Base-by-base conservation (phyloP, 2,329 filamentous ascomycete species). In the Trichoderma aggressivum region DNA sequence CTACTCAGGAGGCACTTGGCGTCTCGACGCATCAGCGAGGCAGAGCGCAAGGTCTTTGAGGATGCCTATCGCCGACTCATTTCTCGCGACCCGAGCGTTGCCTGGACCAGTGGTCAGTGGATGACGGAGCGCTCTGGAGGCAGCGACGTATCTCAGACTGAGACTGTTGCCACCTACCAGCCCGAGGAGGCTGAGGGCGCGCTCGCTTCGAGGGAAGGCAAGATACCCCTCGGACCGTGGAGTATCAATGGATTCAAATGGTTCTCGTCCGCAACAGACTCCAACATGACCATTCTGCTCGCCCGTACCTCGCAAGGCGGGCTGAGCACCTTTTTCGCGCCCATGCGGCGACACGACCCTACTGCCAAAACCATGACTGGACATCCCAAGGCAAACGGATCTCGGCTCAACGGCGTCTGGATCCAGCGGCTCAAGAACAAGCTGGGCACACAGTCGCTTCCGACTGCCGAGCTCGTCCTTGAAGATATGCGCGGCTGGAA, bases 61-160 rank as follows among this genome's bases (percentile, higher is more conserved):
- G 83, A 86, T 53, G 87, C 86, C 4, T 88, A 85, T 73, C 76
- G 80, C 7, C 85, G 85, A 14, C 80, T 92, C 4, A 87, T 82
- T 1, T 87, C 86, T 5, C 82, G 86, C 5, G 84, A 90, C 28
- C 76, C 80, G 0, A 56, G 34, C 5, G 74, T 79, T 21, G 87
- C 88, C 0, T 93, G 91, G 91, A 93, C 90, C 0, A 91, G 87
- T 53, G 91, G 91, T 0, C 91, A 93, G 77, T 93, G 91, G 91
- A 93, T 93, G 91, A 93, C 91, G 0, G 91, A 93, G 75, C 84
- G 91, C 3, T 84, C 85, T 0, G 91, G 91, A 2, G 91, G 91
- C 0, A 91, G 89, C 73, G 91, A 93, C 75, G 89, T 93, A 1
- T 88, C 88, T 4, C 84, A 86, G 47, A 92, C 89, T 0, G 91